phyloP scores from a whole-genome alignment of 257 asterid genomes.

The Nicotiana attenuata region DNA sequence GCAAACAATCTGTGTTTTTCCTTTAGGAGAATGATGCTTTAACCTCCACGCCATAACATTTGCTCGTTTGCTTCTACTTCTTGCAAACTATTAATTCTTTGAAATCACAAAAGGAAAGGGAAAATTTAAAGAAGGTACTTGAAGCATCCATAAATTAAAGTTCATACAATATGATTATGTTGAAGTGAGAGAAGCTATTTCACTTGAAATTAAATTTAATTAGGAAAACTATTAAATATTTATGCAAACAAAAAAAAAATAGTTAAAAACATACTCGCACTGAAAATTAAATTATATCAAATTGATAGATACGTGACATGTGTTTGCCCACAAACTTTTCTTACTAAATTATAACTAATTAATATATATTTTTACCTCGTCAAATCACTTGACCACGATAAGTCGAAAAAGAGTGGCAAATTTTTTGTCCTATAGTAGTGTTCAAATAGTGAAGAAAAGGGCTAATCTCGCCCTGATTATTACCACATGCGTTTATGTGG shows the following conservation, averaged over 20 bases:
- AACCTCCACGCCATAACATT: neutral
- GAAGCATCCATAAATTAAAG: neutral
- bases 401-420: no score
- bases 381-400: no score
- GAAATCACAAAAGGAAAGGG: neutral
- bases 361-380: no score
- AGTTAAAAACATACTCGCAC: no score
- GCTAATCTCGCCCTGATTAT: neutral
- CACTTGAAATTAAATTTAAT: neutral
- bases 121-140: neutral
- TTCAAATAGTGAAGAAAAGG: neutral
- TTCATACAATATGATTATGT: no score
- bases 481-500: neutral
- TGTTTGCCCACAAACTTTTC: no score
- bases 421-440: no score
- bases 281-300: no score
- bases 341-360: no score
- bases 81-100: neutral
- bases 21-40: neutral
- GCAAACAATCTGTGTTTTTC: neutral
- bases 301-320: no score
- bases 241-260: no score
- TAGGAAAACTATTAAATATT: no score
- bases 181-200: neutral
- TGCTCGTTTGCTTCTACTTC: neutral